phyloP scores from a whole-genome alignment of 1,139 yeast genomes.

The Candida buenavistaensis region DNA sequence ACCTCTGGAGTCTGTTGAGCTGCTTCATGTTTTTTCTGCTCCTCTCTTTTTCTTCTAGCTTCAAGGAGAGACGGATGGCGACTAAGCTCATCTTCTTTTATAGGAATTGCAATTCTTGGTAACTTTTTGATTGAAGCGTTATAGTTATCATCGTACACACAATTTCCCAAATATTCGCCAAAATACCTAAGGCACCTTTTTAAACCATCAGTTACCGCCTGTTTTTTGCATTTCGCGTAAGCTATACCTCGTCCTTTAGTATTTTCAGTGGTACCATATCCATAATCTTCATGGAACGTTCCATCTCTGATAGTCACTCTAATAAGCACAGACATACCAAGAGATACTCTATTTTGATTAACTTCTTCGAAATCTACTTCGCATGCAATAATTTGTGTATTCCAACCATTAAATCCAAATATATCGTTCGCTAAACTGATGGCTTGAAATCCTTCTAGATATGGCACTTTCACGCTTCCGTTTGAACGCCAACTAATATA shows the following conservation, averaged over 20 bases:
- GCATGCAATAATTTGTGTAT: constrained; percentile 62
- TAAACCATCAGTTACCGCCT: constrained; percentile 79
- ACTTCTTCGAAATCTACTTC: constrained; percentile 75
- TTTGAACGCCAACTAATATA: constrained; percentile 81
- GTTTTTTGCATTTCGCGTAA: constrained; percentile 78
- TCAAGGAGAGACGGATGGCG: constrained; percentile 38
- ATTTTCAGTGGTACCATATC: constrained; percentile 77
- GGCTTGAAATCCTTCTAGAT: constrained; percentile 82
- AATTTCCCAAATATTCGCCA: constrained; percentile 79
- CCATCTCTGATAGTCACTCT: constrained; percentile 74
- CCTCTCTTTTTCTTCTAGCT: constrained; percentile 29
- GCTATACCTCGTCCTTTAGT: constrained; percentile 71
- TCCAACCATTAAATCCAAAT: constrained; percentile 84
- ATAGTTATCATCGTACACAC: constrained; percentile 78
- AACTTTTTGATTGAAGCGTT: too few species aligned
- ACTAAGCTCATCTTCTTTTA: constrained; percentile 47
- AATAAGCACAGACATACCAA: constrained; percentile 72
- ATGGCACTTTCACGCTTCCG: constrained; percentile 68
- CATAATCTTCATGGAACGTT: constrained; percentile 76
- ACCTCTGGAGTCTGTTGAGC: too few species aligned
- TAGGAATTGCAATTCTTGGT: too few species aligned
- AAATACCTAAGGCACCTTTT: constrained; percentile 76
- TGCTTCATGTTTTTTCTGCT: constrained; percentile 9
- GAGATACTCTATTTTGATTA: constrained; percentile 51
- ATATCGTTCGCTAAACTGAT: constrained; percentile 75